A percentile compares a stretch with the other conserved stretches of the same genome.
phyloP scores from a whole-genome alignment of 2,329 filamentous ascomycete genomes.

The Geosmithia flava region DNA sequence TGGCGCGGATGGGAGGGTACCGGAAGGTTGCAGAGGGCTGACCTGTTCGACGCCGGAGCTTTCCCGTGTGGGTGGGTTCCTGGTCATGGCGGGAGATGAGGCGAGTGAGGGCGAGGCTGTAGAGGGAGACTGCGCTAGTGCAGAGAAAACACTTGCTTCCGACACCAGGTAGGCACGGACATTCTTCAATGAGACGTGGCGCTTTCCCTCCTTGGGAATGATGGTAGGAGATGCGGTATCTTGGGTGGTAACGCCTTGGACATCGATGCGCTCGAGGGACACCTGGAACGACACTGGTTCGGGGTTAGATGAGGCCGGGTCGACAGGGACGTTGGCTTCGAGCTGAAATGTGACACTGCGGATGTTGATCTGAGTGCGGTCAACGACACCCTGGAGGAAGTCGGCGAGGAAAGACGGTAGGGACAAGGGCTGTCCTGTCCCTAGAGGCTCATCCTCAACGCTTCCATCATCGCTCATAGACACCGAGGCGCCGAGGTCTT shows the following conservation, averaged over 20 bases:
- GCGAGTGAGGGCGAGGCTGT: constrained; percentile 26
- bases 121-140: constrained; percentile 43
- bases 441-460: constrained; percentile 47
- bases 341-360: constrained; percentile 53
- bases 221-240: constrained; percentile 19
- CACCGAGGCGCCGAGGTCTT: constrained; percentile 49
- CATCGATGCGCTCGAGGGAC: constrained; percentile 48
- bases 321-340: constrained; percentile 44
- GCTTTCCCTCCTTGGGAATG: constrained; percentile 48
- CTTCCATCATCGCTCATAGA: constrained; percentile 47
- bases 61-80: constrained; percentile 20
- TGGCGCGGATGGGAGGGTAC: background rate
- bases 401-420: constrained; percentile 59
- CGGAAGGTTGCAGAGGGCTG: background rate
- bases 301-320: constrained; percentile 29
- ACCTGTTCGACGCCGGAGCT: constrained; percentile 6
- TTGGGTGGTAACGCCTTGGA: constrained; percentile 50
- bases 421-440: constrained; percentile 59
- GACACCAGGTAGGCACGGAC: constrained; percentile 55
- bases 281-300: constrained; percentile 54
- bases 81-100: constrained; percentile 39
- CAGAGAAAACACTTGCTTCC: constrained; percentile 53
- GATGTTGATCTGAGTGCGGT: constrained; percentile 57
- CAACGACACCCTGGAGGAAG: constrained; percentile 62
- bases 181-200: constrained; percentile 49